Evolutionary conservation across 139 green algal genomes (phyloP).

Genomic region (Edaphochlamys debaryana): DNA sequence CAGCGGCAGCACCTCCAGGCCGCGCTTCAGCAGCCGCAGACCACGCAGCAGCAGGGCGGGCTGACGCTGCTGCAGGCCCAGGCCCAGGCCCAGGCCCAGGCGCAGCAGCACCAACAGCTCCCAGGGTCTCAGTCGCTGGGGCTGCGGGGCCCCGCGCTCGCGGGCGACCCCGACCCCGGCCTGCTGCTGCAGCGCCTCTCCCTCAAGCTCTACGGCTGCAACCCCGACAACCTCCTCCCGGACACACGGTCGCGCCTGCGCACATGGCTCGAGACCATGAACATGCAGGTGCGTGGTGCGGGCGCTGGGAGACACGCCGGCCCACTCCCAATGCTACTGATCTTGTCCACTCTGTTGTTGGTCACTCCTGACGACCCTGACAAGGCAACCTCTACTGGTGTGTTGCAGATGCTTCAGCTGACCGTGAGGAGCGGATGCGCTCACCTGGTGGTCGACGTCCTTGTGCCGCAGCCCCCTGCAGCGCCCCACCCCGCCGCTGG

Average conservation of each 20-base stretch:
- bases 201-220: slow-evolving; percentile 33
- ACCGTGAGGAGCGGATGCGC: slow-evolving; percentile 18
- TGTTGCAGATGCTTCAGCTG: slow-evolving; percentile 1
- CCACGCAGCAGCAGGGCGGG: no score
- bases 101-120: no score
- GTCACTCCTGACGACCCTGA: background rate
- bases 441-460: slow-evolving; percentile 12
- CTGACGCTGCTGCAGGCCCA: no score
- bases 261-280: slow-evolving; percentile 1
- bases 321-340: background rate
- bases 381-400: background rate
- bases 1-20: no score
- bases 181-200: slow-evolving; percentile 34
- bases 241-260: slow-evolving; percentile 4
- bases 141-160: no score
- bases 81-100: no score
- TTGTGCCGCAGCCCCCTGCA: background rate
- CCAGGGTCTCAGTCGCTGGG: no score
- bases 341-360: background rate
- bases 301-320: no score
- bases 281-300: background rate
- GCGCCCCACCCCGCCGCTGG: no score
- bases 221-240: background rate
- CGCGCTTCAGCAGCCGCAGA: no score
- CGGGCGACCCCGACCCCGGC: no score